phyloP scores from a whole-genome alignment of 169 alveolate species.

The Plasmodium inui region DNA sequence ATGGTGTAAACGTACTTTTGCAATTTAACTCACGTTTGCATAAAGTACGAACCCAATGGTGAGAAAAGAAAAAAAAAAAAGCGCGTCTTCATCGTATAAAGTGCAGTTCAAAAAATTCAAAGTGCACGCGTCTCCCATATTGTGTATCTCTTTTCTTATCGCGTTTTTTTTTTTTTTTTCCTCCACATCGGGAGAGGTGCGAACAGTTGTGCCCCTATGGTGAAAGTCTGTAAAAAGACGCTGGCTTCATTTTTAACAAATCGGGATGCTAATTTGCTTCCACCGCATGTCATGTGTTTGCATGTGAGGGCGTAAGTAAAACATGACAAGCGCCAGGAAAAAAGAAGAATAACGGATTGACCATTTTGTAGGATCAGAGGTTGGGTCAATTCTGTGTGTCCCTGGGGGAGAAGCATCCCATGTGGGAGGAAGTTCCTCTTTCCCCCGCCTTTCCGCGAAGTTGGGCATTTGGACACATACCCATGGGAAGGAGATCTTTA shows the following conservation, averaged over 20 bases:
- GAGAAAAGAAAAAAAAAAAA: not conserved
- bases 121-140: not conserved
- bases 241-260: not conserved
- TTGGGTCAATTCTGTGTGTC: not conserved
- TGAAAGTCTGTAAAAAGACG: not conserved
- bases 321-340: not conserved
- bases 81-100: not conserved
- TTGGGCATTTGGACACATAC: not conserved
- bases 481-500: not conserved
- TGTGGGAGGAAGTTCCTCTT: not conserved
- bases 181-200: not conserved
- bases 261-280: not conserved
- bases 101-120: not conserved
- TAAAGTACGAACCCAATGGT: not conserved
- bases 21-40: not conserved
- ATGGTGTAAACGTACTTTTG: not conserved
- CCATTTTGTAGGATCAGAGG: not conserved
- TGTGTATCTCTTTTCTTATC: not conserved
- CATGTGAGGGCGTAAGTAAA: not conserved
- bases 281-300: not conserved
- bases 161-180: not conserved
- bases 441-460: not conserved
- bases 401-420: not conserved
- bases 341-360: not conserved
- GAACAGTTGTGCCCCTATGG: not conserved